Base-by-base conservation (phyloP, 441 rosid genomes). In the Cnidoscolus chayamansa region DNA sequence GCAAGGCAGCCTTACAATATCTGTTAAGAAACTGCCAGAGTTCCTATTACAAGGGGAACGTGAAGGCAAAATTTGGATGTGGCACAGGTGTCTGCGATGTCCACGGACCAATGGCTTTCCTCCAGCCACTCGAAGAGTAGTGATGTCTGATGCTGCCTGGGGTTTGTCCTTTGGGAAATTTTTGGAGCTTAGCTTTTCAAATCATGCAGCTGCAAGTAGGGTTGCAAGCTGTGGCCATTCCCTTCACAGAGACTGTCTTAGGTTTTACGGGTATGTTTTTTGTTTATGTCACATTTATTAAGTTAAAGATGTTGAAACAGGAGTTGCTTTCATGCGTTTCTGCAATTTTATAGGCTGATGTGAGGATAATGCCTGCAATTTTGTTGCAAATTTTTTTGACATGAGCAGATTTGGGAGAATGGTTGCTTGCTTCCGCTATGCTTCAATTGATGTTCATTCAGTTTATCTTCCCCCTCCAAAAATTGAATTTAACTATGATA, bases 81-180 rank as follows among this genome's bases (percentile, higher is more conserved):
- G 99, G 99, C 99, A 94, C 77, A 80, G 97, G 83, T 94, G 99
- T 87, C 83, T 94, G 67, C 86, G 87, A 69, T 94, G 99, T 77
- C 96, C 94, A 67, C 84, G 92, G 71, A 81, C 68, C 56, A 79
- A 82, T 51, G 90, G 93, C 74, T 90, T 89, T 82, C 99, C 99
- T 69, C 99, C 97, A 47, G 97, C 98, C 20, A 94, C 99, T 72
- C 82, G 83, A 65, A 88, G 99, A 67, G 83, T 92, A 56, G 87
- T 88, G 75, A 94, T 94, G 99, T 94, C 99, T 69, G 97, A 92
- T 84, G 98, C 99, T 81, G 99, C 99, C 60, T 92, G 99, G 99
- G 96, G 99, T 58, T 82, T 94, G 79, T 94, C 99, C 49, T 94
- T 94, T 76, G 99, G 99, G 69, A 94, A 94, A 78, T 94, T 94